A percentile compares a stretch with the other conserved stretches of the same genome.
phyloP scores from a whole-genome alignment of 2,329 filamentous ascomycete species.

The Trichoderma sp. region DNA sequence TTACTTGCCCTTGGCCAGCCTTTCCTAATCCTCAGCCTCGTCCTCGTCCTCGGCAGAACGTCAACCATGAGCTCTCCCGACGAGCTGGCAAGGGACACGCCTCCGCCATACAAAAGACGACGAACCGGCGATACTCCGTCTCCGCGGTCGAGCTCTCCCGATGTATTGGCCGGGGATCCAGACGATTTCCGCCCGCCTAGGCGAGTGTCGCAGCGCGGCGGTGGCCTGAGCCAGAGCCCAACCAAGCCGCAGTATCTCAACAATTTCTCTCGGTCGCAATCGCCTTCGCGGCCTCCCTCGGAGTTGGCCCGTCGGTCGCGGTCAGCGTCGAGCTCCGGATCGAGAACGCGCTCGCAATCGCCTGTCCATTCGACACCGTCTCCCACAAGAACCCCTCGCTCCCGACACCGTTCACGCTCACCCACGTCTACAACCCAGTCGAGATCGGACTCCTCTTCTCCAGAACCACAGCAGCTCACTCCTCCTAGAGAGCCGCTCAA shows the following conservation, averaged over 20 bases:
- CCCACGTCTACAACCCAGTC: conserved; percentile 32
- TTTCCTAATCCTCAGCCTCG: conserved; percentile 21
- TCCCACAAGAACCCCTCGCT: conserved; percentile 24
- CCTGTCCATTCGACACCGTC: conserved; percentile 33
- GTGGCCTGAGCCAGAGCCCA: conserved; percentile 24
- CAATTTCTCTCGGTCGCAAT: conserved; percentile 18
- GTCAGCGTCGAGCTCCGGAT: conserved; percentile 35
- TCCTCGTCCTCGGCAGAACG: not conserved
- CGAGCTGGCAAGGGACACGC: conserved; percentile 26
- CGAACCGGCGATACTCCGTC: conserved; percentile 33
- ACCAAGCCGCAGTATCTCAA: conserved; percentile 24
- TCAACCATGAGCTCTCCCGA: conserved; percentile 32
- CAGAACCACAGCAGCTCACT: conserved; percentile 30
- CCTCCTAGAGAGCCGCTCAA: conserved; percentile 49
- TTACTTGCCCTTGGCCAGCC: conserved; percentile 1
- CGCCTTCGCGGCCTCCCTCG: conserved; percentile 28
- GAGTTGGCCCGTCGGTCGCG: conserved; percentile 31
- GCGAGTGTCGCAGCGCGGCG: conserved; percentile 16
- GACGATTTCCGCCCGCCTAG: conserved; percentile 10
- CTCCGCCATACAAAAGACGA: conserved; percentile 32
- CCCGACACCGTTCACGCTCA: conserved; percentile 31
- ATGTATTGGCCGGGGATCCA: conserved; percentile 21
- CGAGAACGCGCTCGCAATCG: conserved; percentile 39
- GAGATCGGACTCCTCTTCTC: conserved; percentile 30
- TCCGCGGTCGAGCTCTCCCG: conserved; percentile 27